phyloP scores from a whole-genome alignment of 805 yeast species.

The Candida dajiaensis region DNA sequence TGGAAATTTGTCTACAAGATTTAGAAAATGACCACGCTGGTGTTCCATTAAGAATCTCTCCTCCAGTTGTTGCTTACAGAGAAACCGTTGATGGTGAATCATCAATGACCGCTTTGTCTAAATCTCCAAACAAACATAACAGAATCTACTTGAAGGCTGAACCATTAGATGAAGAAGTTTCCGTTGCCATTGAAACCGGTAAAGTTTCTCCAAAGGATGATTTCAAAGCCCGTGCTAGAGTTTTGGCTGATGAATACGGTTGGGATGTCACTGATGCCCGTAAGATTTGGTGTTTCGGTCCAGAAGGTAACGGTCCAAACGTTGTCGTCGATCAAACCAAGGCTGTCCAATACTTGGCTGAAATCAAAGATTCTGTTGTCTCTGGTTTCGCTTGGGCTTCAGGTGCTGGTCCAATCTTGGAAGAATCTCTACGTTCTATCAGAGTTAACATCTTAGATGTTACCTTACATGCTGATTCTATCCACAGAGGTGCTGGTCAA shows the following conservation, averaged over 20 bases:
- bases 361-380: slow-evolving; percentile 98
- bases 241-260: slow-evolving; percentile 97
- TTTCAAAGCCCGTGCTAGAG: slow-evolving; percentile 98
- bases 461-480: slow-evolving; percentile 99
- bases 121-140: slow-evolving; percentile 99
- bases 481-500: slow-evolving; percentile 99
- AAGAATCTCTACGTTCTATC: slow-evolving; percentile 93
- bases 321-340: slow-evolving; percentile 98
- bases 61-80: slow-evolving; percentile 98
- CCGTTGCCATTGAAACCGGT: slow-evolving; percentile 90
- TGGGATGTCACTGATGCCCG: slow-evolving; percentile 99
- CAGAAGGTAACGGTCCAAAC: slow-evolving; percentile 99
- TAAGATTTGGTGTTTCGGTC: slow-evolving; percentile 99
- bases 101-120: slow-evolving; percentile 92
- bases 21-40: slow-evolving; percentile 99
- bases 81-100: slow-evolving; percentile 95
- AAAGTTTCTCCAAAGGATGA: slow-evolving; percentile 92
- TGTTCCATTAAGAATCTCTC: slow-evolving; percentile 95
- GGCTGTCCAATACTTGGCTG: slow-evolving; percentile 98
- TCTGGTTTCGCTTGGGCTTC: slow-evolving; percentile 99
- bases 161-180: slow-evolving; percentile 91
- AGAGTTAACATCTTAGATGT: slow-evolving; percentile 98
- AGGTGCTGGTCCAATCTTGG: slow-evolving; percentile 98
- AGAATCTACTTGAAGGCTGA: slow-evolving; percentile 97
- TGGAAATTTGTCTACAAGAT: slow-evolving; percentile 95